A percentile compares a stretch with the other conserved stretches of the same genome.
Conservation (phyloP, 129 eudicot genomes). For the Chrysanthemum lavandulifolium region DNA sequence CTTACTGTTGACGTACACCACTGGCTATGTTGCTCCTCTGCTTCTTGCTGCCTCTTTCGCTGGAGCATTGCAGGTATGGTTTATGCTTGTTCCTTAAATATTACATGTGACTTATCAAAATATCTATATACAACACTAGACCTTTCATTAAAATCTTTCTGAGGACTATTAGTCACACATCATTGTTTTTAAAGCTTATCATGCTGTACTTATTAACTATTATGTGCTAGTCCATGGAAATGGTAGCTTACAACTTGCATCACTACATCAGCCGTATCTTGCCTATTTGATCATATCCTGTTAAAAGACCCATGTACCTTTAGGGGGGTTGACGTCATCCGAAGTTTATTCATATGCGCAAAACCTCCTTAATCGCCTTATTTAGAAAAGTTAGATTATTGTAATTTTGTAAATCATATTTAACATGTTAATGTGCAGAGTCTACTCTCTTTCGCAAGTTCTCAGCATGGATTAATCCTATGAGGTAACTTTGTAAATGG, state of each 20-base stretch:
- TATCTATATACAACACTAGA: background rate
- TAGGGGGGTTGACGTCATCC: too few relatives aligned
- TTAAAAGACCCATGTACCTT: background rate
- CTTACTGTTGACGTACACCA: conserved; percentile 88
- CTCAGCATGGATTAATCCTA: conserved; percentile 97
- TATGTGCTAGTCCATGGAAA: background rate
- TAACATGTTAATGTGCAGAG: conserved; percentile 52
- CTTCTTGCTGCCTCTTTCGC: conserved; percentile 99
- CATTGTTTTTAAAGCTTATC: background rate
- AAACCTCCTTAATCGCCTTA: too few relatives aligned
- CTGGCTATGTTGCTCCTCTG: conserved; percentile 97
- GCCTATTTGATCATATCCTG: conserved; percentile 3
- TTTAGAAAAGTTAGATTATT: too few relatives aligned
- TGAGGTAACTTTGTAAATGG: conserved; percentile 52
- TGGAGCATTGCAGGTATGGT: conserved; percentile 88
- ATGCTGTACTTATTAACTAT: background rate
- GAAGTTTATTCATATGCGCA: too few relatives aligned
- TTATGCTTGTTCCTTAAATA: conserved; percentile 1
- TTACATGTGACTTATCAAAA: background rate
- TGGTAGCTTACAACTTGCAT: background rate
- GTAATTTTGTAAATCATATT: too few relatives aligned
- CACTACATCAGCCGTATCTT: background rate
- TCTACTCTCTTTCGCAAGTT: conserved; percentile 95
- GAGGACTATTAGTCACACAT: background rate
- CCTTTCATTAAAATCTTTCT: background rate